phyloP scores from a whole-genome alignment of 73 alveolate genomes.

The Paramecium caudatum region DNA sequence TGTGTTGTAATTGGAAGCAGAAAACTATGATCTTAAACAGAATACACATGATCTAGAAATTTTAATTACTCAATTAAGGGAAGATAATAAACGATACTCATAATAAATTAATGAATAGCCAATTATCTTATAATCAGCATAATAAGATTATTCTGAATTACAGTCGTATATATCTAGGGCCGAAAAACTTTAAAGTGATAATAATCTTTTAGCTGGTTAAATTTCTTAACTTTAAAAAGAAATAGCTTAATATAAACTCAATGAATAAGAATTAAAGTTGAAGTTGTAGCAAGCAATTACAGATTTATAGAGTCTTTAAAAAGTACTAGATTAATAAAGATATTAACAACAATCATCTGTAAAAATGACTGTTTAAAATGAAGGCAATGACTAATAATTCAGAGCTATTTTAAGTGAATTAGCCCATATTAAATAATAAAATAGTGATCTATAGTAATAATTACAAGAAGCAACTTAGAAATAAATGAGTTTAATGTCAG shows the following conservation, averaged over 20 bases:
- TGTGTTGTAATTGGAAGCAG: not conserved
- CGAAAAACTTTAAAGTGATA: not conserved
- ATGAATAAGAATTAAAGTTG: not conserved
- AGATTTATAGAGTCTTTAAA: not conserved
- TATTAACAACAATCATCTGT: not conserved
- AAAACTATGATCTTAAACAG: not conserved
- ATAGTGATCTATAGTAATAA: not conserved
- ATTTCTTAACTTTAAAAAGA: not conserved
- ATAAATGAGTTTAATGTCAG: not conserved
- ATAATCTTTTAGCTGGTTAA: not conserved
- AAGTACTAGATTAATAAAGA: not conserved
- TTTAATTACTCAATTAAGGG: not conserved
- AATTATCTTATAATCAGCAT: conserved; percentile 16
- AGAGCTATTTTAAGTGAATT: not conserved
- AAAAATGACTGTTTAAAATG: not conserved
- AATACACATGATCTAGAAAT: not conserved
- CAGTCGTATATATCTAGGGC: not conserved
- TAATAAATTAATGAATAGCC: not conserved
- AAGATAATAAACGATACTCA: not conserved
- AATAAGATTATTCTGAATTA: not conserved
- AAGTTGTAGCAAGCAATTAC: not conserved
- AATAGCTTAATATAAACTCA: not conserved
- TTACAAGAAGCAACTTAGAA: not conserved
- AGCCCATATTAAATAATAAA: not conserved
- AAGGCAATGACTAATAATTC: not conserved